These are phyloP conservation scores for Diaporthe vexans DNA, from an alignment of 2,329 filamentous ascomycete genomes.

Conservation along the genomic window DNA sequence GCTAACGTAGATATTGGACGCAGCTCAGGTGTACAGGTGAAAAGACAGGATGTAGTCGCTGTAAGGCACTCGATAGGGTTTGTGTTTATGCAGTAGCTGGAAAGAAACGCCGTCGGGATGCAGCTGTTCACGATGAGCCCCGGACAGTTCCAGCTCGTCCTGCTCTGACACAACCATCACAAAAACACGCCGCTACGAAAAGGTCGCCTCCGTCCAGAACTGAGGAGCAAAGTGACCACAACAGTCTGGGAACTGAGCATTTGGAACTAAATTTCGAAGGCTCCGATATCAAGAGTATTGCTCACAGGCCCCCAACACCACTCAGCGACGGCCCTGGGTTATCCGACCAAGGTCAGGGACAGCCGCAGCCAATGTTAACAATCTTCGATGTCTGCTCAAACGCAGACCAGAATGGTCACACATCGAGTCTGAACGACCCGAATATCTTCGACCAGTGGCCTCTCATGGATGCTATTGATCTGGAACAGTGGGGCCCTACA, in stretches of 20 bases:
- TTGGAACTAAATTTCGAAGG: not conserved
- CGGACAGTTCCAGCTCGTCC: not conserved
- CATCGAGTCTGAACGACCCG: not conserved
- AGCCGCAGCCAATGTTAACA: not conserved
- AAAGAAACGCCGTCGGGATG: constrained; percentile 17
- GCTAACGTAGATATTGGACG: not conserved
- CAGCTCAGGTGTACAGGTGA: constrained; percentile 6
- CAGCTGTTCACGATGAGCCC: not conserved
- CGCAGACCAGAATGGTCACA: not conserved
- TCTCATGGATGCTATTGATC: not conserved
- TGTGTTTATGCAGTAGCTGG: constrained; percentile 14
- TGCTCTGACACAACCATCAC: not conserved
- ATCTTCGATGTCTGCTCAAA: not conserved
- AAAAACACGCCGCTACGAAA: not conserved
- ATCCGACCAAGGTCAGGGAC: not conserved
- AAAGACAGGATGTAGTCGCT: not conserved
- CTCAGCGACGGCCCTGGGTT: not conserved
- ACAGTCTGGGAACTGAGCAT: not conserved
- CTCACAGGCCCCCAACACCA: not conserved
- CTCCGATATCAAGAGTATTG: not conserved
- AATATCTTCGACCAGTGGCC: not conserved
- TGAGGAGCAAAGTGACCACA: not conserved
- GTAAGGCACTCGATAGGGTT: not conserved
- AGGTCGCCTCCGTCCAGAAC: not conserved
- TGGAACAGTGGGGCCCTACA: not conserved